Base-by-base conservation (phyloP, 345 rosid genomes). In the Chamaenerion angustifolium region DNA sequence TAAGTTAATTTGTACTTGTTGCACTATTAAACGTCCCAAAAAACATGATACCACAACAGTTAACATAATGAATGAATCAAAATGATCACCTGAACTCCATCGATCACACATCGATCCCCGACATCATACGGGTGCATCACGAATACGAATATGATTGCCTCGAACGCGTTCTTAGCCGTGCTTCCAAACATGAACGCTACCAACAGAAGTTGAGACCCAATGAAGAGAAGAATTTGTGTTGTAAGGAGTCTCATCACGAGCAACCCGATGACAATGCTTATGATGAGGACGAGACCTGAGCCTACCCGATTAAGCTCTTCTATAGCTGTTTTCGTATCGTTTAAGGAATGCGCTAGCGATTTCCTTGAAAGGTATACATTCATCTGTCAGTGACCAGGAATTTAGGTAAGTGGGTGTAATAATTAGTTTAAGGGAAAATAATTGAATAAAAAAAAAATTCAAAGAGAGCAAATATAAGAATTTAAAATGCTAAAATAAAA, bases 61-160 rank as follows among this genome's bases (percentile, higher is more conserved):
- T n/a, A n/a, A n/a, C n/a, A n/a, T n/a, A n/a, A n/a, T n/a, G n/a
- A n/a, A n/a, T n/a, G n/a, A n/a, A n/a, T n/a, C n/a, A n/a, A n/a
- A 40, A 46, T 51, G 21, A 21, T 56, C 57, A 71, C 94, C 79
- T 75, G 82, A 15, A 71, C 71, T 63, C 84, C 94, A 42, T 81
- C 94, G 10, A 84, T 63, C 25, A 84, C 84, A 8, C 84, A 78
- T 12, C 86, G 76, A 41, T 79, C 89, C 1, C 89, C 89, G 0
- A 81, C 78, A 42, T 78, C 83, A 35, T 67, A 84, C 18, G 83
- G 94, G 49, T 81, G 88, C 81, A 78, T 76, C 57, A 81, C 80
- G 40, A 84, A 81, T 35, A 81, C 82, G 51, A 85, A 81, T 37
- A 85, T 68, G 59, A 81, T 75, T 45, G 84, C 78, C 52, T 80